Evolutionary conservation across 129 eudicot species (phyloP).

Genomic region (Centaurea solstitialis): DNA sequence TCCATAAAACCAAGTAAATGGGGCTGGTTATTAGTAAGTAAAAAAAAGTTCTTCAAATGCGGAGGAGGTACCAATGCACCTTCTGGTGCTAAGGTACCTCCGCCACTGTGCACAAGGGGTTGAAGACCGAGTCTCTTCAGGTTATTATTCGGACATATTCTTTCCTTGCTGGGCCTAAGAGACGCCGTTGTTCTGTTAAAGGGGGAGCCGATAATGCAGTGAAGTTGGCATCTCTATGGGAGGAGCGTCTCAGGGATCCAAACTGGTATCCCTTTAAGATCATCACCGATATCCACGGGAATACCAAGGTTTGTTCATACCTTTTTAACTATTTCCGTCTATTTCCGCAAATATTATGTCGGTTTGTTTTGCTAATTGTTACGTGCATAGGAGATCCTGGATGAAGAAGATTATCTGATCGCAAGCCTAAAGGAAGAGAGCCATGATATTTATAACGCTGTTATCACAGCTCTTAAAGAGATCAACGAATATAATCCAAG

Average conservation of each 20-base stretch:
- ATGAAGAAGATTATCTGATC: slow-evolving; percentile 26
- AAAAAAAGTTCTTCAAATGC: too few relatives aligned
- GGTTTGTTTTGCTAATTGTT: too few relatives aligned
- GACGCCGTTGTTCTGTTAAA: slow-evolving; percentile 11
- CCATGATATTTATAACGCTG: slow-evolving; percentile 14
- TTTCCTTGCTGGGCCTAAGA: slow-evolving; percentile 41
- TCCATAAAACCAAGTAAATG: too few relatives aligned
- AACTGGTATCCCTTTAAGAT: slow-evolving; percentile 91
- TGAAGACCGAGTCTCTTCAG: too few relatives aligned
- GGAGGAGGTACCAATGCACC: too few relatives aligned
- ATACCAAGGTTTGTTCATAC: too few relatives aligned
- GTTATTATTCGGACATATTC: too few relatives aligned
- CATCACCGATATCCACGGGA: slow-evolving; percentile 7
- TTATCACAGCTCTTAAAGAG: slow-evolving; percentile 11
- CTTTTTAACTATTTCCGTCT: too few relatives aligned
- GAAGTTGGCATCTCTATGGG: slow-evolving; percentile 51
- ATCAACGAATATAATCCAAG: slow-evolving; percentile 29
- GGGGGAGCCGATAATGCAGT: slow-evolving; percentile 27
- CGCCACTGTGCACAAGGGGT: too few relatives aligned
- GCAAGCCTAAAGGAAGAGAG: slow-evolving; percentile 3
- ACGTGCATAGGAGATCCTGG: slow-evolving; percentile 32
- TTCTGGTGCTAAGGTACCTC: too few relatives aligned
- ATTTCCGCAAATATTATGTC: too few relatives aligned
- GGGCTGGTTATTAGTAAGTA: too few relatives aligned
- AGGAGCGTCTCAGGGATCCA: slow-evolving; percentile 56